These are phyloP conservation scores for Theobroma grandiflorum DNA, from an alignment of 441 rosid species.

Conservation along the genomic window DNA sequence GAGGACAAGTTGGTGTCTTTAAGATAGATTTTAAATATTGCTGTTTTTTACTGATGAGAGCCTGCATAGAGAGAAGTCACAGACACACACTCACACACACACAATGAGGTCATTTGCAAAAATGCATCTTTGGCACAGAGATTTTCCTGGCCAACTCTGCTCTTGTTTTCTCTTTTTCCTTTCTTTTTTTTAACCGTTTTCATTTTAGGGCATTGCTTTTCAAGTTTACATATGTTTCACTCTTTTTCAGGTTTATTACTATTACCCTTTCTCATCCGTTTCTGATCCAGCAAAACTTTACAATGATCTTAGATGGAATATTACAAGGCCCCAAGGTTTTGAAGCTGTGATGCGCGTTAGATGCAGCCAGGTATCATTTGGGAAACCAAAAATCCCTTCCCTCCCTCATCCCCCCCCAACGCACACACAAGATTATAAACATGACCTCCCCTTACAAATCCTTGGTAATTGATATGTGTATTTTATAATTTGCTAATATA, in stretches of 20 bases:
- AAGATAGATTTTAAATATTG: background rate
- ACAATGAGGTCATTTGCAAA: background rate
- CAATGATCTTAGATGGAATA: constrained; percentile 98
- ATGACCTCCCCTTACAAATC: no score
- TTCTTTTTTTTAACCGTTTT: background rate
- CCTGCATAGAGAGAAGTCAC: background rate
- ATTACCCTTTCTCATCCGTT: constrained; percentile 87
- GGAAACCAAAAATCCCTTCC: background rate
- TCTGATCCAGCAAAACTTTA: constrained; percentile 94
- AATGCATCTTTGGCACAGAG: background rate
- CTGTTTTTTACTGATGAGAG: background rate
- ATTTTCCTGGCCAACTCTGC: background rate
- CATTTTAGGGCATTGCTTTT: background rate
- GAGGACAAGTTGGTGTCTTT: background rate
- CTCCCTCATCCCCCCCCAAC: no score
- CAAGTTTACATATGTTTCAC: background rate
- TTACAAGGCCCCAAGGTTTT: constrained; percentile 96
- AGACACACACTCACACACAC: background rate
- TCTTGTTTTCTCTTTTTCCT: background rate
- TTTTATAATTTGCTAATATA: no score
- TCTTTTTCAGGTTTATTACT: constrained; percentile 78
- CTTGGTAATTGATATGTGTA: no score
- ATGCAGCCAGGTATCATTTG: constrained; percentile 79
- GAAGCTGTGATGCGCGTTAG: constrained; percentile 99
- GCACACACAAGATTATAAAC: no score